Evolutionary conservation across 192 early-diverging fungal species (phyloP).

Genomic region (Helicostylum pulchrum): DNA sequence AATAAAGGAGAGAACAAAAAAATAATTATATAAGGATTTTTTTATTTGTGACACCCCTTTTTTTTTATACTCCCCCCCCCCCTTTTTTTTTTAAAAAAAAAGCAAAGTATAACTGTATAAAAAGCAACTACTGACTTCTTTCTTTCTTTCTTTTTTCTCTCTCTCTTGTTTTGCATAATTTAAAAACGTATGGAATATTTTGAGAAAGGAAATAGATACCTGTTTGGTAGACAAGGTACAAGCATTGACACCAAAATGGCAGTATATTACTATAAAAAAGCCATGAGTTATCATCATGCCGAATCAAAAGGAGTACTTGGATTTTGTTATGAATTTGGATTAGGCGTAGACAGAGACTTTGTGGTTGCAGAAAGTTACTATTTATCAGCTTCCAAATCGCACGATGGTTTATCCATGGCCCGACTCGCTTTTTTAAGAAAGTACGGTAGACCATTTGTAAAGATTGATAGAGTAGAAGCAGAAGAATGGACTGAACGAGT

Average conservation of each 20-base stretch:
- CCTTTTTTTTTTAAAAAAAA: too few species aligned
- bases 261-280: conserved; percentile 48
- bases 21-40: too few species aligned
- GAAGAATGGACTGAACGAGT: conserved; percentile 63
- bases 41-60: too few species aligned
- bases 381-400: conserved; percentile 53
- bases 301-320: conserved; percentile 64
- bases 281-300: conserved; percentile 42
- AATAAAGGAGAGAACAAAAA: too few species aligned
- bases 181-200: conserved; percentile 6
- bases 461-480: conserved; percentile 76
- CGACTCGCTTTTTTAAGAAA: conserved; percentile 74
- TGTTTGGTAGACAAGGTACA: conserved; percentile 52
- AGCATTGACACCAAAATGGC: conserved; percentile 46
- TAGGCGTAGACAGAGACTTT: conserved; percentile 64
- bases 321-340: conserved; percentile 85
- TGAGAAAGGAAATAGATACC: conserved; percentile 26
- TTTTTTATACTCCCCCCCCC: background rate
- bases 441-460: conserved; percentile 75
- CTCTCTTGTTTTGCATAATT: conserved; percentile 3
- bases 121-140: background rate
- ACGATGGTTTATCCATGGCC: conserved; percentile 63
- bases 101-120: too few species aligned
- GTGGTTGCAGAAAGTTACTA: conserved; percentile 65
- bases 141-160: conserved; percentile 1